phyloP scores from a whole-genome alignment of 345 rosid genomes.

The Cardamine occulta region DNA sequence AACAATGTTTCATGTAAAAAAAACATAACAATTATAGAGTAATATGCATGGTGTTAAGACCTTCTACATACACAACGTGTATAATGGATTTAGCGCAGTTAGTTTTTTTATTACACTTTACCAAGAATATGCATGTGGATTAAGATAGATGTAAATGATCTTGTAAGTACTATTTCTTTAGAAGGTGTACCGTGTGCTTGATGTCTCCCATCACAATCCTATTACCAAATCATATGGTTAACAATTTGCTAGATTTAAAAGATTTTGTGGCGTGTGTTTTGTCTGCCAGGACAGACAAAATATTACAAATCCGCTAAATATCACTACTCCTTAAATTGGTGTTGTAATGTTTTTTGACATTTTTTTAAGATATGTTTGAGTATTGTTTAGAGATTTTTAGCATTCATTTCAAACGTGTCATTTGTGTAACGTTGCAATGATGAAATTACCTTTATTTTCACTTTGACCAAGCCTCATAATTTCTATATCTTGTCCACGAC shows the following conservation, averaged over 20 bases:
- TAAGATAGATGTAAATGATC: not conserved
- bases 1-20: not conserved
- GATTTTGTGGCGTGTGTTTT: constrained; percentile 2
- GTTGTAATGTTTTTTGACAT: not conserved
- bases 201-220: not conserved
- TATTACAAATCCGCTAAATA: not conserved
- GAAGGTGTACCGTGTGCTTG: not conserved
- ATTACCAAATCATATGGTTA: not conserved
- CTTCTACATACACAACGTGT: not conserved
- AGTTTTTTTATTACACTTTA: too few relatives aligned
- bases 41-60: not conserved
- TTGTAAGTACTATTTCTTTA: not conserved
- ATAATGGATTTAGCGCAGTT: not conserved
- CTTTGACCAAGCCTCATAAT: too few relatives aligned
- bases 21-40: not conserved
- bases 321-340: not conserved
- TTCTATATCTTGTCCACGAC: too few relatives aligned
- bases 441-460: too few relatives aligned
- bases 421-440: too few relatives aligned
- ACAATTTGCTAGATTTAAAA: not conserved
- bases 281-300: not conserved
- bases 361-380: not conserved
- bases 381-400: too few relatives aligned
- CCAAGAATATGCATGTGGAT: not conserved
- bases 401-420: too few relatives aligned